phyloP scores from a whole-genome alignment of 129 eudicot species.

The Silybum marianum region DNA sequence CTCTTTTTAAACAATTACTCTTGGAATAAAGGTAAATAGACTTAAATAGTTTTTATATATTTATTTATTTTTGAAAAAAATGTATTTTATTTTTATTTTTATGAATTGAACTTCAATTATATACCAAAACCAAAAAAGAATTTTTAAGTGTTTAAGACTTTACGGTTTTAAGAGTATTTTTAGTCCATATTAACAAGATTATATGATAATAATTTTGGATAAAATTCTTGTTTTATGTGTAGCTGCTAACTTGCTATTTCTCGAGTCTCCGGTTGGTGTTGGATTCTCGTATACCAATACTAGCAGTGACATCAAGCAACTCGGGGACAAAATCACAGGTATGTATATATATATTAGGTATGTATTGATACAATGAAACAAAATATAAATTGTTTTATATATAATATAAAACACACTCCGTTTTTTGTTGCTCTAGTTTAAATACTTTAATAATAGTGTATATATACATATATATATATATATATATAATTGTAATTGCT shows the following conservation, averaged over 20 bases:
- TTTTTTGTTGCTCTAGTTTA: neutral
- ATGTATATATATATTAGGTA: neutral
- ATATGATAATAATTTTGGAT: too few relatives aligned
- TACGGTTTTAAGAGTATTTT: neutral
- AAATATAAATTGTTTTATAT: too few relatives aligned
- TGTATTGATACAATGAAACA: neutral
- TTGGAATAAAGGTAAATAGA: constrained; percentile 75
- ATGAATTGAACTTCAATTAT: too few relatives aligned
- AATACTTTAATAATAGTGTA: too few relatives aligned
- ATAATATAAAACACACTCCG: neutral
- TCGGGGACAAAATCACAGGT: constrained; percentile 85
- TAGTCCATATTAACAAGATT: neutral
- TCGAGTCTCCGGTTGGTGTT: constrained; percentile 93
- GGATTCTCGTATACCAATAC: constrained; percentile 93
- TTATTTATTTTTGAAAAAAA: neutral
- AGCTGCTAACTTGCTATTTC: constrained; percentile 80
- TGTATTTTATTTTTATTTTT: neutral
- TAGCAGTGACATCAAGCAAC: constrained; percentile 51
- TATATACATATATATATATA: neutral
- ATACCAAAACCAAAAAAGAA: too few relatives aligned
- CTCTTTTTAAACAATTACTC: constrained; percentile 60
- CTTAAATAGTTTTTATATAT: neutral
- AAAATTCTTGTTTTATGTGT: neutral
- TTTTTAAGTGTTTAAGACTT: neutral
- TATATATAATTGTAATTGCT: neutral